phyloP scores from a whole-genome alignment of 306 rosid genomes.

The Oxytropis ochrocephala region DNA sequence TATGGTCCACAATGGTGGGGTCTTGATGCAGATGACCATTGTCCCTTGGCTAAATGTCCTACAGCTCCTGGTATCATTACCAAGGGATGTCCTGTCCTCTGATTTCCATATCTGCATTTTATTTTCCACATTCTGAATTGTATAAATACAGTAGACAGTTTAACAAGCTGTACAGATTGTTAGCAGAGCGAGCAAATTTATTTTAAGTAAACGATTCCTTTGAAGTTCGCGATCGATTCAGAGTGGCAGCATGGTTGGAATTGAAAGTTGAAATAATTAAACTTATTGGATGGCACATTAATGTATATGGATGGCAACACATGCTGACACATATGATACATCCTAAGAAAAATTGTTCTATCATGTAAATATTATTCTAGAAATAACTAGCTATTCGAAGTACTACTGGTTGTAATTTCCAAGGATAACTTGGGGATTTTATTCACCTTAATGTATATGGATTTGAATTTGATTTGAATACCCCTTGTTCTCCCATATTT shows the following conservation, averaged over 20 bases:
- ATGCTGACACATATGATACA: background rate
- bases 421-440: too few relatives aligned
- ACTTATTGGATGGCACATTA: background rate
- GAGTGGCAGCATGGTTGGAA: background rate
- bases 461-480: too few relatives aligned
- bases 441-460: too few relatives aligned
- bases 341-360: background rate
- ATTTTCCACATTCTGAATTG: background rate
- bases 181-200: background rate
- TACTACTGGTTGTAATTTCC: too few relatives aligned
- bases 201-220: background rate
- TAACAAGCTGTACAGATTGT: slow-evolving; percentile 10
- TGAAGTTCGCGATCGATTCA: background rate
- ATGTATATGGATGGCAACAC: background rate
- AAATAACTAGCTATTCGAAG: too few relatives aligned
- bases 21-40: slow-evolving; percentile 34
- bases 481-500: too few relatives aligned
- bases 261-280: background rate
- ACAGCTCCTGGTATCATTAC: slow-evolving; percentile 51
- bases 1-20: slow-evolving; percentile 74
- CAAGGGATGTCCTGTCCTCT: slow-evolving; percentile 48
- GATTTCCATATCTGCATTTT: background rate
- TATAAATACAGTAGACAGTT: background rate
- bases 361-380: background rate
- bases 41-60: slow-evolving; percentile 56